A percentile compares a stretch with the other conserved stretches of the same genome.
Conservation (phyloP, 2,329 filamentous ascomycete genomes). For the Cladobotryum protrusum region DNA sequence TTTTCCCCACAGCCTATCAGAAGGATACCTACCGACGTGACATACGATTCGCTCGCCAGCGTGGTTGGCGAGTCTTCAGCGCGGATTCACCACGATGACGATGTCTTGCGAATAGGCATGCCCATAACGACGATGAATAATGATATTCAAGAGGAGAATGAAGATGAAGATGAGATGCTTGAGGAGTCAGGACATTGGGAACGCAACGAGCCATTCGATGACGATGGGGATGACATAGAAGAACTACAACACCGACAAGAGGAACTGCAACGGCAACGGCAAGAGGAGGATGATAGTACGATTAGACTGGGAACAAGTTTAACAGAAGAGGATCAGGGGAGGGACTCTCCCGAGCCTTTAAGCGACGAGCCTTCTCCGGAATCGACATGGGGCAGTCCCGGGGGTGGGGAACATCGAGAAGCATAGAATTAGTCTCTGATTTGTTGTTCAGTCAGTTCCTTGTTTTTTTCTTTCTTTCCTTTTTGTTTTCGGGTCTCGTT, state of each 20-base stretch:
- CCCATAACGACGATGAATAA: not conserved
- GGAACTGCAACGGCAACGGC: not conserved
- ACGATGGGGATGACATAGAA: not conserved
- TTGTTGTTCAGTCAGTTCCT: not conserved
- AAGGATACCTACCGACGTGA: conserved; percentile 34
- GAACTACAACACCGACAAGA: not conserved
- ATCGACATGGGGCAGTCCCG: not conserved
- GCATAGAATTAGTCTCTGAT: conserved; percentile 4
- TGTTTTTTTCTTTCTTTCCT: not conserved
- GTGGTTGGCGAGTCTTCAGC: conserved; percentile 15
- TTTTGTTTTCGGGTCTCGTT: not conserved
- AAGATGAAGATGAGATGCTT: conserved; percentile 7
- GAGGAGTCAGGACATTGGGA: not conserved
- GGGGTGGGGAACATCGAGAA: not conserved
- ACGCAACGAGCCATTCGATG: not conserved
- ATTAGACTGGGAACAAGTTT: conserved; percentile 2
- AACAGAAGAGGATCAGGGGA: conserved; percentile 13
- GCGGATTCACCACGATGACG: conserved; percentile 7
- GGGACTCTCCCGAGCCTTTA: conserved; percentile 19
- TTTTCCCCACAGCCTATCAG: conserved; percentile 54
- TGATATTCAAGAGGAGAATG: conserved; percentile 9
- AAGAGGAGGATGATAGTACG: not conserved
- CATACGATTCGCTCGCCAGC: conserved; percentile 30
- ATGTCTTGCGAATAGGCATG: conserved; percentile 12
- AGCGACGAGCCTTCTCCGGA: conserved; percentile 4